Percentiles rank a stretch among this genome's conserved stretches.
Evolutionary conservation across 108 stramenopile species (phyloP).

Genomic region (Schizochytrium sp.): DNA sequence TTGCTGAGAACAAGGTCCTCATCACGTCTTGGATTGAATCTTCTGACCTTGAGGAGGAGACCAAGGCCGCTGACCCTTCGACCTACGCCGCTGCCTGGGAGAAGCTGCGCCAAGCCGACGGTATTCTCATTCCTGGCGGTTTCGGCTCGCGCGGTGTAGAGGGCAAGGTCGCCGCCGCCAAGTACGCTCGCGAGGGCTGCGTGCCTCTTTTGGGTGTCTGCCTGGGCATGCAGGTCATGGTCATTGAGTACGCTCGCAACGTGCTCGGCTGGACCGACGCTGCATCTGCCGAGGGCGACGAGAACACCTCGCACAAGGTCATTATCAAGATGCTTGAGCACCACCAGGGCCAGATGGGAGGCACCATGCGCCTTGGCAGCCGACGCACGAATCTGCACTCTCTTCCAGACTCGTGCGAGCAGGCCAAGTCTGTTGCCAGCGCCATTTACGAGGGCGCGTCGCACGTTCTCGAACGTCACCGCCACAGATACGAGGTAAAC

Average conservation of each 20-base stretch:
- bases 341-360: conserved; percentile 89
- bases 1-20: conserved; percentile 71
- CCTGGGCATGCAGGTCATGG: conserved; percentile 90
- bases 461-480: conserved; percentile 79
- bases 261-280: conserved; percentile 70
- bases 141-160: conserved; percentile 82
- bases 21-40: conserved; percentile 93
- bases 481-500: conserved; percentile 99
- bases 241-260: conserved; percentile 90
- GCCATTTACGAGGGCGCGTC: conserved; percentile 61
- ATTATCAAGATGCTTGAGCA: conserved; percentile 99
- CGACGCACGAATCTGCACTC: conserved; percentile 67
- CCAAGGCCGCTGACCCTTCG: not conserved
- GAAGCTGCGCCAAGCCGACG: conserved; percentile 59
- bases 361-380: conserved; percentile 95
- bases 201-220: conserved; percentile 90
- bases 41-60: conserved; percentile 63
- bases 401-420: conserved; percentile 41
- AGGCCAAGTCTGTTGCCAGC: conserved; percentile 26
- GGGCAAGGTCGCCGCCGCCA: conserved; percentile 80
- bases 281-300: conserved; percentile 88
- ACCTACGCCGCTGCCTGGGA: conserved; percentile 64
- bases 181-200: conserved; percentile 70
- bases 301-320: conserved; percentile 62
- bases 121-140: conserved; percentile 88